Evolutionary conservation across 208 protist genomes (phyloP), one percentile per base, ranked within the genome.

Genomic region (Leishmania mexicana): DNA sequence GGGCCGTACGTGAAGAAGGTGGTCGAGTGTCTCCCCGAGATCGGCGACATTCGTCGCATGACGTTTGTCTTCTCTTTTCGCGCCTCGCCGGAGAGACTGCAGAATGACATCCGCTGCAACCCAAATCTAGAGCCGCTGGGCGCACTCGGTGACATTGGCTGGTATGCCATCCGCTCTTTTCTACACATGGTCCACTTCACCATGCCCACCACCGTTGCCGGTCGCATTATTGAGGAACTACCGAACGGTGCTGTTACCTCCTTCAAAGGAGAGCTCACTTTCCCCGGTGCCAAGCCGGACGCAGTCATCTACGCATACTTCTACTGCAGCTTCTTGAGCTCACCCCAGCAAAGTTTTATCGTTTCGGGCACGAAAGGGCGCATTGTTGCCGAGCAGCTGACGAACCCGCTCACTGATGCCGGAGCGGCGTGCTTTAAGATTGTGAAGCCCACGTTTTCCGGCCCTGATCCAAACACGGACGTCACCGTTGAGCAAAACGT

Each of bases 121-220:
- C 80, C 90, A 4, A 31, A 57, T 11, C 70, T 92, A 54, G 89
- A 93, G 76, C 89, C 90, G 15, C 82, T 85, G 11, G 92, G 88
- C n/a, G 86, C 85, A 0, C 85, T 95, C 28, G 92, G 90, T 28
- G 92, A 95, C 78, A 35, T 89, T 47, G 89, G 88, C n/a, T 95
- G 90, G 92, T 92, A 93, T 78, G 81, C 73, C 54, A 85, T 92
- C 58, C 86, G 89, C 51, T 85, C 76, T 5, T 84, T 92, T 54
- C 78, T 95, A 71, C 91, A 95, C 57, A 64, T 95, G 38, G 83
- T 95, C 71, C 65, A 87, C 72, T 87, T 89, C 28, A 45, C 60
- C 19, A 87, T 89, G 83, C 88, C 92, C 4, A 81, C 75, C 19
- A 76, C 84, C 4, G 88, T 95, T 28, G 79, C 86, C 0, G 89